Evolutionary conservation across 208 protist species (phyloP).

Genomic region (Acanthamoeba comandoni): DNA sequence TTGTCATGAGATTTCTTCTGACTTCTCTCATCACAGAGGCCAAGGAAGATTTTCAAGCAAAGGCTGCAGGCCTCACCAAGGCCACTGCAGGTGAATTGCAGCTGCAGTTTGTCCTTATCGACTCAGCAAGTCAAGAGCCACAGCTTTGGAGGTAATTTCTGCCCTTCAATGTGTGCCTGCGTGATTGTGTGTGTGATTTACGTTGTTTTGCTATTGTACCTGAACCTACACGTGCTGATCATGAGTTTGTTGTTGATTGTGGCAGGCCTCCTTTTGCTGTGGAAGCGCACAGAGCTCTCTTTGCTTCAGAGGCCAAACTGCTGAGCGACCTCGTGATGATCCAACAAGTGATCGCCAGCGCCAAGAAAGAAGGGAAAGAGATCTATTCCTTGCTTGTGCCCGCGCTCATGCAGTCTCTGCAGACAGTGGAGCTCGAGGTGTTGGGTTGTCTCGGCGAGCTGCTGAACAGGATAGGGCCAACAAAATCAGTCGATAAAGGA

Average conservation of each 20-base stretch:
- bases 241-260: background rate
- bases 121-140: slow-evolving; percentile 1
- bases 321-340: slow-evolving; percentile 38
- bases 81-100: background rate
- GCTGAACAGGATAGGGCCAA: background rate
- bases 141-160: slow-evolving; percentile 34
- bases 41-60: background rate
- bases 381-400: slow-evolving; percentile 34
- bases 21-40: background rate
- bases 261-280: slow-evolving; percentile 17
- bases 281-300: background rate
- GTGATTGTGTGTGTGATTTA: background rate
- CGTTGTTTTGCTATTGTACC: background rate
- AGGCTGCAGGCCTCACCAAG: too few species aligned
- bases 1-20: background rate
- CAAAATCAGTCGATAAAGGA: background rate
- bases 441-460: slow-evolving; percentile 47
- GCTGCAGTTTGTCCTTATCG: slow-evolving; percentile 17
- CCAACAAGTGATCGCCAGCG: slow-evolving; percentile 6
- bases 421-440: slow-evolving; percentile 32
- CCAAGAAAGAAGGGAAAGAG: slow-evolving; percentile 12
- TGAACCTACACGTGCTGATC: too few species aligned
- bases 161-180: background rate
- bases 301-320: slow-evolving; percentile 11
- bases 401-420: slow-evolving; percentile 12